These are phyloP conservation scores for Saccharomycopsis sp. DNA, from an alignment of 805 yeast genomes.

Conservation along the genomic window DNA sequence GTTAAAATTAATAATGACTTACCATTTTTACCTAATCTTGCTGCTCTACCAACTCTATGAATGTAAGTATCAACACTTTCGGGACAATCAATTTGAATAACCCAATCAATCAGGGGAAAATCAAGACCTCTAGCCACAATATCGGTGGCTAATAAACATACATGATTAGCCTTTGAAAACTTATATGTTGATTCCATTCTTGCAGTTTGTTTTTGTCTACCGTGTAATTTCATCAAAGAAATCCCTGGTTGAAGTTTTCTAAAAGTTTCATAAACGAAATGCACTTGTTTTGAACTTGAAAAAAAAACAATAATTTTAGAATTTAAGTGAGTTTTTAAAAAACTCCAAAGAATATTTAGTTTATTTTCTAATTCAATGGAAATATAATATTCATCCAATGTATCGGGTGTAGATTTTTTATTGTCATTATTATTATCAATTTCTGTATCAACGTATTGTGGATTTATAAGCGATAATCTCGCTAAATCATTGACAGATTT, in stretches of 20 bases:
- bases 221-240: conserved; percentile 74
- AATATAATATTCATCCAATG: conserved; percentile 76
- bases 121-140: conserved; percentile 89
- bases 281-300: conserved; percentile 85
- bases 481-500: conserved; percentile 77
- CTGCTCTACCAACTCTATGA: conserved; percentile 85
- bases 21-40: conserved; percentile 78
- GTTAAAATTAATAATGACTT: conserved; percentile 73
- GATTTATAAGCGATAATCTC: conserved; percentile 57
- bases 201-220: conserved; percentile 85
- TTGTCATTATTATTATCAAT: conserved; percentile 22
- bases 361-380: conserved; percentile 68
- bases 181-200: conserved; percentile 73
- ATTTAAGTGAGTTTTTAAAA: conserved; percentile 73
- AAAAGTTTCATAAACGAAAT: conserved; percentile 79
- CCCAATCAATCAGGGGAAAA: conserved; percentile 92
- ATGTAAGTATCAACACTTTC: conserved; percentile 85
- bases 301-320: conserved; percentile 72
- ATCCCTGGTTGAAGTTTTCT: conserved; percentile 88
- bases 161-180: conserved; percentile 67
- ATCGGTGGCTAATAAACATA: conserved; percentile 82
- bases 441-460: conserved; percentile 46
- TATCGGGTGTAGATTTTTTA: conserved; percentile 56
- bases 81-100: conserved; percentile 85
- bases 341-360: conserved; percentile 77